A percentile compares a stretch with the other conserved stretches of the same genome.
Evolutionary conservation across 352 stramenopile species (phyloP).

Genomic region (Salisapilia sapeloensis): DNA sequence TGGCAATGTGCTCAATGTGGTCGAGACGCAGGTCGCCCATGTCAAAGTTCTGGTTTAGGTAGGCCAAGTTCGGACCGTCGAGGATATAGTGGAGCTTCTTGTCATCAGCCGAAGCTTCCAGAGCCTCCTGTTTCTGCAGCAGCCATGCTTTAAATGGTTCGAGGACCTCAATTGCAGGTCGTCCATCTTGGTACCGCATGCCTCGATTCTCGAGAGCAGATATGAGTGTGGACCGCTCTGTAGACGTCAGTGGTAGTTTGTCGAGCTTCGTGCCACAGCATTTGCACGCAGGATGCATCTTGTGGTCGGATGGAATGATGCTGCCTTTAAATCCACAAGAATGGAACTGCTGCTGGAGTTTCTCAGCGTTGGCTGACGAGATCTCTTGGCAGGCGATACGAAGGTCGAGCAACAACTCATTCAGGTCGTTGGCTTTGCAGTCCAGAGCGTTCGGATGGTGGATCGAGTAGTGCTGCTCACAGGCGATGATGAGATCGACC

Average conservation of each 20-base stretch:
- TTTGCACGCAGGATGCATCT: constrained; percentile 16
- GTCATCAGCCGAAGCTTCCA: constrained; percentile 3
- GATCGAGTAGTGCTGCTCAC: constrained; percentile 10
- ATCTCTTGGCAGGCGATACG: constrained; percentile 36
- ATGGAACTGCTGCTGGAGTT: constrained; percentile 21
- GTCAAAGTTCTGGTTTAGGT: constrained; percentile 93
- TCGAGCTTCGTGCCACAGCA: constrained; percentile 17
- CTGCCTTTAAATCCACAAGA: constrained; percentile 13
- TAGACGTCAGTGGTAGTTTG: constrained; percentile 20
- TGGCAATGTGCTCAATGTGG: constrained; percentile 88
- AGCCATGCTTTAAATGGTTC: constrained; percentile 54
- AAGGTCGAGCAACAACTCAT: constrained; percentile 32
- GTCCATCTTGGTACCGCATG: background rate
- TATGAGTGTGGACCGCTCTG: constrained; percentile 26
- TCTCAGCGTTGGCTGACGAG: constrained; percentile 19
- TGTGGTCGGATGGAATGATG: constrained; percentile 17
- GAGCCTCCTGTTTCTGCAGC: constrained; percentile 15
- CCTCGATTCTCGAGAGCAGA: constrained; percentile 30
- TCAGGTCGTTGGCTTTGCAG: constrained; percentile 20
- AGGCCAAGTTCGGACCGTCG: constrained; percentile 96
- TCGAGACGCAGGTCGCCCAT: constrained; percentile 86
- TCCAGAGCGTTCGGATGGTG: constrained; percentile 3
- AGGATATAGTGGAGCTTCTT: constrained; percentile 76
- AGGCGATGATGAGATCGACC: constrained; percentile 44
- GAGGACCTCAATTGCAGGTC: constrained; percentile 32